These are phyloP conservation scores for Chlamydomonas sphaeroides DNA, from an alignment of 139 green algal genomes.

Conservation along the genomic window DNA sequence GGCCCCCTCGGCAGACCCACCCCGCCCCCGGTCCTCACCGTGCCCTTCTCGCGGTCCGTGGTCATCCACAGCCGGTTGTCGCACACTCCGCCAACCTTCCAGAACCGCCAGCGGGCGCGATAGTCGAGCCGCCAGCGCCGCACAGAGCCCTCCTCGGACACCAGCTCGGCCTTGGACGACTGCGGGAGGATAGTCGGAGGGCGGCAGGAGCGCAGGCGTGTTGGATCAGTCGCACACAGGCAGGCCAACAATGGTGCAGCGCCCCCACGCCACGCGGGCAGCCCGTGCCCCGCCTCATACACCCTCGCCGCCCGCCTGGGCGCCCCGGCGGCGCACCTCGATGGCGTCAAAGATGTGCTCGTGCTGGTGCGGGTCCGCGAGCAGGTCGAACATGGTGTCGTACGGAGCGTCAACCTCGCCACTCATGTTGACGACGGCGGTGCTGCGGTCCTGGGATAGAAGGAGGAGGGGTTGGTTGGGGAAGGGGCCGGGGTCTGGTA, in stretches of 20 bases:
- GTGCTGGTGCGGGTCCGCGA: constrained; percentile 53
- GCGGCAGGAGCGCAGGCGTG: too few species aligned
- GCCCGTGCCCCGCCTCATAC: too few species aligned
- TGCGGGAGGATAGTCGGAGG: constrained; percentile 2
- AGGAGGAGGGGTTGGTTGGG: background rate
- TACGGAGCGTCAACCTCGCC: background rate
- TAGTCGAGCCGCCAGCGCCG: constrained; percentile 57
- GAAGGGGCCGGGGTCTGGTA: background rate
- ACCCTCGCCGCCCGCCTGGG: too few species aligned
- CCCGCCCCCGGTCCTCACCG: constrained; percentile 39
- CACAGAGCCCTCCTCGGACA: constrained; percentile 47
- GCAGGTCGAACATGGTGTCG: constrained; percentile 54
- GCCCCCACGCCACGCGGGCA: too few species aligned
- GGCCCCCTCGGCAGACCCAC: too few species aligned
- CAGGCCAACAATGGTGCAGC: too few species aligned
- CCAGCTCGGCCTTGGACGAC: constrained; percentile 3
- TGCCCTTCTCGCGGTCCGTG: constrained; percentile 49
- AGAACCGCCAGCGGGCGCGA: constrained; percentile 56
- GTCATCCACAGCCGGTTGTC: constrained; percentile 56
- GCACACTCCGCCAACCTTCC: constrained; percentile 55
- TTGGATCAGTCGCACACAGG: too few species aligned
- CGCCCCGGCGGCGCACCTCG: constrained; percentile 34
- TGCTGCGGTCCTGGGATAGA: constrained; percentile 17
- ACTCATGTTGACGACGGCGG: background rate
- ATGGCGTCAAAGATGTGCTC: constrained; percentile 55